Percentiles rank a stretch among this genome's conserved stretches.
Evolutionary conservation across 305 asterid genomes (phyloP).

Genomic region (Plantago coronopus): DNA sequence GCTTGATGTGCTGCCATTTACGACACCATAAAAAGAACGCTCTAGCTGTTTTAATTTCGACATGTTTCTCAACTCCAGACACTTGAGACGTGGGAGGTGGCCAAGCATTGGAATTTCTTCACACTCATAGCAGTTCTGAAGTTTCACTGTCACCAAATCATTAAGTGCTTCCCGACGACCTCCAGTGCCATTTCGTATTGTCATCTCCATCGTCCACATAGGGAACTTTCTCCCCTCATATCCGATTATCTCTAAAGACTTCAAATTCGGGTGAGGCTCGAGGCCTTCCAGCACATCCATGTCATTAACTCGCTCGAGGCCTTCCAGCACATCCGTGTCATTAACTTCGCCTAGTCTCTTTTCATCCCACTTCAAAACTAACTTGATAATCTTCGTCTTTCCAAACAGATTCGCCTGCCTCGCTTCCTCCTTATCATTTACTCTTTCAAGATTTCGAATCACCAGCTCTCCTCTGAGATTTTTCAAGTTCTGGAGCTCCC

Average conservation of each 20-base stretch:
- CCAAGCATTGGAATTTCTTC: slow-evolving; percentile 3
- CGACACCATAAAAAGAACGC: slow-evolving; percentile 21
- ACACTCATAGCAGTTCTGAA: background rate
- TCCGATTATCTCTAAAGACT: background rate
- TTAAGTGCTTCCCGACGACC: background rate
- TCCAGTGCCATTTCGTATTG: background rate
- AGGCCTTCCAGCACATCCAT: slow-evolving; percentile 3
- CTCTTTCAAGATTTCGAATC: slow-evolving; percentile 25
- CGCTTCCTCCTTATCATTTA: slow-evolving; percentile 25
- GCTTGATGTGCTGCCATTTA: background rate
- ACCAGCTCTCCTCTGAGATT: slow-evolving; percentile 16
- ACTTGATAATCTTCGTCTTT: slow-evolving; percentile 8
- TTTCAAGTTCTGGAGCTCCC: slow-evolving; percentile 15
- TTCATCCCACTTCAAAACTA: slow-evolving; percentile 13
- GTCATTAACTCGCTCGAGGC: background rate
- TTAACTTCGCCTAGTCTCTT: background rate
- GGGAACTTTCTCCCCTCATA: slow-evolving; percentile 1
- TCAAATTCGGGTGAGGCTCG: background rate
- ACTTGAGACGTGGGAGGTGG: slow-evolving; percentile 4
- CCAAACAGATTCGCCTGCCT: slow-evolving; percentile 11
- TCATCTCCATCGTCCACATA: background rate
- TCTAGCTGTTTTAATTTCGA: background rate
- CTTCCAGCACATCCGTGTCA: background rate
- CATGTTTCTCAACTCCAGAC: background rate
- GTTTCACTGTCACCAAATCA: background rate